Evolutionary conservation across 2,329 filamentous ascomycete species (phyloP).

Genomic region (Xylaria sp.): DNA sequence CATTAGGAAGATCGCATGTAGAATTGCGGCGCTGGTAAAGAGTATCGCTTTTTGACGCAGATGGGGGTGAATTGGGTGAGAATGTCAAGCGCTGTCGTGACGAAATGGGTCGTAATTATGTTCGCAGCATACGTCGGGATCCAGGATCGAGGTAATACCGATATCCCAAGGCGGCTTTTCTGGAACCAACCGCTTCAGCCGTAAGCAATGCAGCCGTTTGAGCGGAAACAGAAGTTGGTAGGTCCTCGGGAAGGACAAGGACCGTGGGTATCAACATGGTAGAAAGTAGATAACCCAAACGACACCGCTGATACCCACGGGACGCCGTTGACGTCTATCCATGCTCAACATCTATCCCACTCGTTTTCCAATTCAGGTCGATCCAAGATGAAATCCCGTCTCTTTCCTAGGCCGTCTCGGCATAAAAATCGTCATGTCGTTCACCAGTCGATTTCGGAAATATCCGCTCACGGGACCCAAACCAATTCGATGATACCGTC

Average conservation of each 20-base stretch:
- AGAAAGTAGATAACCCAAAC: slow-evolving; percentile 3
- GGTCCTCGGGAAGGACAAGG: neutral
- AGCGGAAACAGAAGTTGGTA: neutral
- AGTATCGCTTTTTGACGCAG: slow-evolving; percentile 10
- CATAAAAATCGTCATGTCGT: slow-evolving; percentile 25
- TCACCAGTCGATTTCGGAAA: slow-evolving; percentile 3
- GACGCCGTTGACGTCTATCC: slow-evolving; percentile 2
- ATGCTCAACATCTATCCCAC: slow-evolving; percentile 2
- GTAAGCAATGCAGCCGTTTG: neutral
- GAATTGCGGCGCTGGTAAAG: slow-evolving; percentile 21
- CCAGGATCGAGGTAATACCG: neutral
- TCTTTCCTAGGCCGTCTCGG: slow-evolving; percentile 15
- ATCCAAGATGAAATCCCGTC: slow-evolving; percentile 14
- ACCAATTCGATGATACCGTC: slow-evolving; percentile 61
- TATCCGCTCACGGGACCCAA: slow-evolving; percentile 49
- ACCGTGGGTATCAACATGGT: neutral
- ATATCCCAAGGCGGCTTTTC: neutral
- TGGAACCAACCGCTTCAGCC: neutral
- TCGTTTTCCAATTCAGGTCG: slow-evolving; percentile 14
- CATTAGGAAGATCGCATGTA: slow-evolving; percentile 19
- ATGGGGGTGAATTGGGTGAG: neutral
- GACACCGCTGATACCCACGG: neutral
- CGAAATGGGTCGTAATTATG: neutral
- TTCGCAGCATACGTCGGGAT: neutral
- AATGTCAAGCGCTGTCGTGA: neutral